These are phyloP conservation scores for Neurospora intermedia DNA, from an alignment of 495 filamentous ascomycete species.

Conservation along the genomic window DNA sequence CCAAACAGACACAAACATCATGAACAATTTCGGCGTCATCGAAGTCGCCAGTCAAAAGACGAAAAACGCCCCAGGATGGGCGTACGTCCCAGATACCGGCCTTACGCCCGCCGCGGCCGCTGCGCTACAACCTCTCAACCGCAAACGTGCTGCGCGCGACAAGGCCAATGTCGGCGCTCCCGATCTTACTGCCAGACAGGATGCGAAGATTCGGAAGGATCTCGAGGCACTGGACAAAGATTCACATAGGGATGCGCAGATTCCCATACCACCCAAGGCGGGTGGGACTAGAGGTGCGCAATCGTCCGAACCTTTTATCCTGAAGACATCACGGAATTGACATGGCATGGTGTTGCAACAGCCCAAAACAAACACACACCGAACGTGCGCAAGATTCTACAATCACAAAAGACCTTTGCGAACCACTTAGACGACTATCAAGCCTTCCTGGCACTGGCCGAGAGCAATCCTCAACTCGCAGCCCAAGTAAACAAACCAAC, in stretches of 20 bases:
- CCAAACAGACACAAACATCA: conserved; percentile 7
- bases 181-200: conserved; percentile 55
- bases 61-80: conserved; percentile 68
- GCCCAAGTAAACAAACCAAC: conserved; percentile 15
- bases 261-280: conserved; percentile 45
- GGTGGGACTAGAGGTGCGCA: conserved; percentile 16
- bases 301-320: neutral
- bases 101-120: conserved; percentile 44
- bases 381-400: conserved; percentile 81
- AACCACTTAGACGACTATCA: conserved; percentile 89
- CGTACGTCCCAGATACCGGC: conserved; percentile 72
- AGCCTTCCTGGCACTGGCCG: conserved; percentile 47
- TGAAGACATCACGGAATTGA: neutral
- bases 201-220: conserved; percentile 64
- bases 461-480: conserved; percentile 23
- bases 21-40: conserved; percentile 56
- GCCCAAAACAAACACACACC: conserved; percentile 52
- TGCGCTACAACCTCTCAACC: conserved; percentile 31
- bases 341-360: neutral
- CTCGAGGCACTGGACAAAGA: conserved; percentile 74
- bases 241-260: conserved; percentile 58
- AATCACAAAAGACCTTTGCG: conserved; percentile 80
- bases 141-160: conserved; percentile 56
- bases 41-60: conserved; percentile 61
- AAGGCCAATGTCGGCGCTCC: conserved; percentile 45